Evolutionary conservation across 140 eudicot genomes (phyloP).

Genomic region (Stevia rebaudiana): DNA sequence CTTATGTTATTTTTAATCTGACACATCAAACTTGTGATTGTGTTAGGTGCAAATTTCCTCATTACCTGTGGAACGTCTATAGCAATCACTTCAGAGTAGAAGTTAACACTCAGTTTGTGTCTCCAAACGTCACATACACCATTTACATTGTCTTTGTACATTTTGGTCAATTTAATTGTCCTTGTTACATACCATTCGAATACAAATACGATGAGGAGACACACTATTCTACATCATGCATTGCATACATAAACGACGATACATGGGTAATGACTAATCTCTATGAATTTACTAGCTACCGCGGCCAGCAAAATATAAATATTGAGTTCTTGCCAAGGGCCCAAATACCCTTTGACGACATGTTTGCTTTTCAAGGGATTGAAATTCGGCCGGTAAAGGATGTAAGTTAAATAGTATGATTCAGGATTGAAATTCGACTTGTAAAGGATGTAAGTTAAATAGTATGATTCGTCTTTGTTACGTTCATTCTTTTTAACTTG

Average conservation of each 20-base stretch:
- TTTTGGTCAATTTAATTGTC: not conserved
- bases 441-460: constrained; percentile 6
- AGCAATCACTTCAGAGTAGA: constrained; percentile 6
- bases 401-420: constrained; percentile 1
- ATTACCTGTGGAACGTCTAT: constrained; percentile 15
- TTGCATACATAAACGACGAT: not conserved
- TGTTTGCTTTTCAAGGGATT: constrained; percentile 21
- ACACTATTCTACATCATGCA: constrained; percentile 16
- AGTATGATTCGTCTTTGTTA: too few species aligned
- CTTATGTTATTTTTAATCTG: too few species aligned
- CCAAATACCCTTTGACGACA: constrained; percentile 1
- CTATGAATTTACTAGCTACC: constrained; percentile 8
- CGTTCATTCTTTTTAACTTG: too few species aligned
- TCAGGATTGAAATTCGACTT: constrained; percentile 5
- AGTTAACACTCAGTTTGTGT: constrained; percentile 3
- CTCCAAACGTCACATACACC: constrained; percentile 13
- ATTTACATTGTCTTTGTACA: constrained; percentile 7
- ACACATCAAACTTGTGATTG: too few species aligned
- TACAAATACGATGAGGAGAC: constrained; percentile 9
- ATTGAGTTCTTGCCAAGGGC: constrained; percentile 9
- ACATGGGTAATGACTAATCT: constrained; percentile 7
- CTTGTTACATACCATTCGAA: constrained; percentile 13
- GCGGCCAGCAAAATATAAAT: not conserved
- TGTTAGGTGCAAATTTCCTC: constrained; percentile 18
- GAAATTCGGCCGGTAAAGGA: constrained; percentile 7